phyloP scores from a whole-genome alignment of 495 filamentous ascomycete genomes.

The Lasiosphaeris hirsuta region DNA sequence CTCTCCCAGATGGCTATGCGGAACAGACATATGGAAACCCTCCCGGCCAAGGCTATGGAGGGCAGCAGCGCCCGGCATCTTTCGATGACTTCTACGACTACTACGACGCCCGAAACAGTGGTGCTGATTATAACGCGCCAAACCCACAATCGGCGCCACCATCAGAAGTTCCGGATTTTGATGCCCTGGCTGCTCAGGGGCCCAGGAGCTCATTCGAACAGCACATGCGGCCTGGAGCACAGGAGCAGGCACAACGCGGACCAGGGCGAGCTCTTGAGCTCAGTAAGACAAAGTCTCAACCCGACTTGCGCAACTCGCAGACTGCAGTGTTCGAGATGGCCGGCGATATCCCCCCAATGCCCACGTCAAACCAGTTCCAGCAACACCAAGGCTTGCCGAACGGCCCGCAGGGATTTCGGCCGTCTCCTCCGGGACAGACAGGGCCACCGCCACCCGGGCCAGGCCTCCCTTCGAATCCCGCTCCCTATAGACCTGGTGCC shows the following conservation, averaged over 20 bases:
- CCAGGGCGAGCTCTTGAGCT: conserved; percentile 42
- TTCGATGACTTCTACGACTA: conserved; percentile 58
- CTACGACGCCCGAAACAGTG: conserved; percentile 39
- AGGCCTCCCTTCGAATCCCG: conserved; percentile 32
- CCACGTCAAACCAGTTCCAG: conserved; percentile 39
- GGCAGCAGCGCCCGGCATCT: conserved; percentile 30
- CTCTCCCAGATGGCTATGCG: conserved; percentile 29
- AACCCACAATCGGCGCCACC: conserved; percentile 32
- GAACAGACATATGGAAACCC: conserved; percentile 22
- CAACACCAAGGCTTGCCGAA: conserved; percentile 17
- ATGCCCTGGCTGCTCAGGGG: conserved; percentile 51
- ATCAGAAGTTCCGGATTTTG: conserved; percentile 72
- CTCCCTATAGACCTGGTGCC: conserved; percentile 27
- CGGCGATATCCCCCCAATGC: conserved; percentile 53
- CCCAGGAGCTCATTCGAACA: conserved; percentile 50
- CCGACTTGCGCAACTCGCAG: conserved; percentile 60
- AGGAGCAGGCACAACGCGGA: conserved; percentile 38
- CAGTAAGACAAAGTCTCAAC: conserved; percentile 63
- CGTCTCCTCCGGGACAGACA: conserved; percentile 26
- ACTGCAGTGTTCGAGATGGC: conserved; percentile 68
- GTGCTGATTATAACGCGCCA: conserved; percentile 26
- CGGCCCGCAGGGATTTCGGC: conserved; percentile 20
- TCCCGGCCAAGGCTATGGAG: conserved; percentile 23
- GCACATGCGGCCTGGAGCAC: conserved; percentile 32
- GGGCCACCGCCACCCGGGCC: conserved; percentile 26